Evolutionary conservation across 129 eudicot species (phyloP), one percentile per base, ranked within the genome.

Genomic region (Mikania micrantha): DNA sequence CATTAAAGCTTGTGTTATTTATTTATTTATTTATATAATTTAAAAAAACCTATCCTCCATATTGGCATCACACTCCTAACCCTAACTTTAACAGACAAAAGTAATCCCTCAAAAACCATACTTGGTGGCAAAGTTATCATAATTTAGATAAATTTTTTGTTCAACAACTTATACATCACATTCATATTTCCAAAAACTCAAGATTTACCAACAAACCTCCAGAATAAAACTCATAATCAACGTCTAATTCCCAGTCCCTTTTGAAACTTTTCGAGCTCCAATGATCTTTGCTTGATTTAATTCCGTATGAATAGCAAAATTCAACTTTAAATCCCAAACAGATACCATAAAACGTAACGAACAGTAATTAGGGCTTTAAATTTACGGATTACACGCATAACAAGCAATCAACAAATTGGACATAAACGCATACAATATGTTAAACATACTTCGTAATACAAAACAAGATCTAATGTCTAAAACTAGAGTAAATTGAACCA

Each of bases 341-440:
- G 24, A n/a, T n/a, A 49, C 56, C 13, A 49, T 7, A 17, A 7
- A 49, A 25, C 56, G 20, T 16, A 66, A 42, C 17, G 34, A 40
- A 71, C 38, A 45, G 21, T 20, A 16, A 8, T 47, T 61, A 72
- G 77, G 77, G 77, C 22, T 72, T 32, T 36, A 32, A 48, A 15
- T 47, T 0, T 38, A 35, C 15, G 48, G 22, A 44, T 16, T 57
- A 21, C 28, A 19, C 4, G 56, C 57, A 40, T 11, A 59, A 15
- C 20, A 58, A 70, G 13, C 57, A 38, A 57, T 17, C 19, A n/a
- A 1, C n/a, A 20, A 9, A 41, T 3, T 39, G 19, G 5, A 41
- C 9, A 19, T 27, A 41, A 57, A 40, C 41, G 24, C 59, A 44
- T 27, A 16, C 17, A 67, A 31, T 34, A 11, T 2, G 49, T 50